Conservation (phyloP, 345 rosid genomes). For the Salix exigua region DNA sequence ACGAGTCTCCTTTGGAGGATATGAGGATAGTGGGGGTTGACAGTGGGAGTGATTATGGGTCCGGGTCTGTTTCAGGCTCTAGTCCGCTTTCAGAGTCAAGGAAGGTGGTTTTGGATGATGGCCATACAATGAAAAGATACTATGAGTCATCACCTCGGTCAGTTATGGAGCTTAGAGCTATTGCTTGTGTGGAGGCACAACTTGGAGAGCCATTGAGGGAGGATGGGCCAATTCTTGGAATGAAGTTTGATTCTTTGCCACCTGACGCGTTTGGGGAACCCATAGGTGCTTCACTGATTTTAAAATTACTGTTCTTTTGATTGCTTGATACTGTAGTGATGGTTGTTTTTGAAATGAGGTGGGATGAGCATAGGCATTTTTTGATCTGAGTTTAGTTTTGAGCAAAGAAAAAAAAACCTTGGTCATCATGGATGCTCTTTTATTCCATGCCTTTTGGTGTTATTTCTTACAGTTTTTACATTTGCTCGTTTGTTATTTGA, state of each 20-base stretch:
- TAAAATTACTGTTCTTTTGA: not conserved
- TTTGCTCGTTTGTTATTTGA: not conserved
- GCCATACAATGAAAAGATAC: conserved; percentile 38
- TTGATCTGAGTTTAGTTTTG: not conserved
- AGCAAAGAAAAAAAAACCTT: not conserved
- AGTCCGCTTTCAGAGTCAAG: conserved; percentile 48
- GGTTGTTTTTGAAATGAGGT: not conserved
- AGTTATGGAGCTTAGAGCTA: conserved; percentile 75
- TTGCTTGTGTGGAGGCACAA: conserved; percentile 91
- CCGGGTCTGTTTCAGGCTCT: conserved; percentile 73
- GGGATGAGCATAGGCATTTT: not conserved
- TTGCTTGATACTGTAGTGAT: not conserved
- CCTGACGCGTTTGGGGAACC: conserved; percentile 93
- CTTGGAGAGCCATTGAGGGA: conserved; percentile 94
- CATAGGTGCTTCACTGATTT: conserved; percentile 44
- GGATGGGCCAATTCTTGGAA: conserved; percentile 92
- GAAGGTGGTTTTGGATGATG: conserved; percentile 40
- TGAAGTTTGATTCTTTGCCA: conserved; percentile 97
- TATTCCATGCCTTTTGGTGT: not conserved
- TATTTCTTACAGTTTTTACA: not conserved
- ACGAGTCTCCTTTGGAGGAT: conserved; percentile 47
- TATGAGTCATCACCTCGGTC: conserved; percentile 65
- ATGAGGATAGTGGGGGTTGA: conserved; percentile 37
- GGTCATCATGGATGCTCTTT: not conserved
- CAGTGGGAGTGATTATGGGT: conserved; percentile 55